Percentiles rank a stretch among this genome's conserved stretches.
Conservation (phyloP, 306 rosid genomes). For the Rosa rugosa region DNA sequence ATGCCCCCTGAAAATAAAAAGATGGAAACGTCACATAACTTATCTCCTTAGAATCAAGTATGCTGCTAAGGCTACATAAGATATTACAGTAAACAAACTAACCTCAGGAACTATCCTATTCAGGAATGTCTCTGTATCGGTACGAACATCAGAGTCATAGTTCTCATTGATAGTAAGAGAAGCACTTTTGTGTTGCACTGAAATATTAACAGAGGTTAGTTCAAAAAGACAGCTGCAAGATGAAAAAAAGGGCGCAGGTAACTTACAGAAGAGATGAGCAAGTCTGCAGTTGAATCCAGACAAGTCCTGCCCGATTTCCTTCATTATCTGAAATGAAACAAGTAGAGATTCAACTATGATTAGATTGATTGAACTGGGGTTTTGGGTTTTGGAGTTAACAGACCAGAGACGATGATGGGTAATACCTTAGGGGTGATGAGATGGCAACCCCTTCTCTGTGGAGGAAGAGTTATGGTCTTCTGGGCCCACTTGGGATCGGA, state of each 20-base stretch:
- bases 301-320: constrained; percentile 78
- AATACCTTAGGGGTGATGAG: constrained; percentile 34
- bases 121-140: constrained; percentile 85
- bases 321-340: constrained; percentile 33
- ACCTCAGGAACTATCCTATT: constrained; percentile 82
- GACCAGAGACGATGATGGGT: too few relatives aligned
- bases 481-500: constrained; percentile 58
- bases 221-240: too few relatives aligned
- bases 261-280: constrained; percentile 86
- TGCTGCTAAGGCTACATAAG: neutral
- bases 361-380: too few relatives aligned
- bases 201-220: constrained; percentile 4
- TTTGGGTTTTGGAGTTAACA: too few relatives aligned
- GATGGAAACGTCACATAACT: neutral
- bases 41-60: neutral
- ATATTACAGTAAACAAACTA: neutral
- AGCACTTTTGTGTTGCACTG: constrained; percentile 98
- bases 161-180: constrained; percentile 95
- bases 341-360: neutral
- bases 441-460: constrained; percentile 80
- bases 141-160: constrained; percentile 85
- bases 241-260: neutral
- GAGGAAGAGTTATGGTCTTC: constrained; percentile 72
- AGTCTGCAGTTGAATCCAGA: constrained; percentile 88
- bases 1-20: constrained; percentile 52